These are phyloP conservation scores for Kodamaea neixiangensis DNA, from an alignment of 805 yeast genomes.

Conservation along the genomic window DNA sequence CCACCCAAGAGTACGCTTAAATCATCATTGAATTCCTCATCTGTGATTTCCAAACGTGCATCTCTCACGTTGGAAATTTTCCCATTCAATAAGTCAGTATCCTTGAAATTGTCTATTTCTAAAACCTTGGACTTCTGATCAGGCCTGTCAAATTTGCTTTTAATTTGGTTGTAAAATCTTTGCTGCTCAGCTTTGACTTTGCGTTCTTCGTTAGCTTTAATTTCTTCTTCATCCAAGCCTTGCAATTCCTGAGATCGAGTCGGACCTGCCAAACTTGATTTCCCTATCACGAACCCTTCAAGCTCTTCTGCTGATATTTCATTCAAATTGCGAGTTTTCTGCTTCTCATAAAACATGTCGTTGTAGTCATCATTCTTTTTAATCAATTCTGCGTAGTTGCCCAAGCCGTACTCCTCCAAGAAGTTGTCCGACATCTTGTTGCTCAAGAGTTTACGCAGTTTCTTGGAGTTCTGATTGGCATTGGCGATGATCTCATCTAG, in stretches of 20 bases:
- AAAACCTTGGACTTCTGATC: constrained; percentile 22
- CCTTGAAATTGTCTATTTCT: constrained; percentile 37
- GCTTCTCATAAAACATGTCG: constrained; percentile 20
- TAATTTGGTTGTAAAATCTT: constrained; percentile 30
- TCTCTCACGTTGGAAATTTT: constrained; percentile 15
- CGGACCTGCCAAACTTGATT: constrained; percentile 15
- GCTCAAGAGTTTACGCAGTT: constrained; percentile 30
- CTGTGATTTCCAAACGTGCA: background rate
- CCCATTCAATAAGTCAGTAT: constrained; percentile 26
- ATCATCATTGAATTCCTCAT: constrained; percentile 8
- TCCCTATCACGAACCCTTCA: constrained; percentile 40
- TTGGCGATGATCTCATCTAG: constrained; percentile 7
- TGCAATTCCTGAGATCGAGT: constrained; percentile 12
- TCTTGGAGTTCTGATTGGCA: constrained; percentile 1
- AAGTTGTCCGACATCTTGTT: constrained; percentile 33
- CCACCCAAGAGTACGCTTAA: constrained; percentile 8
- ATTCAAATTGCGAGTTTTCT: constrained; percentile 20
- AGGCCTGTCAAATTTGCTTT: constrained; percentile 24
- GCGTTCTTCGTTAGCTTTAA: constrained; percentile 25
- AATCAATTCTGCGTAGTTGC: constrained; percentile 30
- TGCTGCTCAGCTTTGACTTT: constrained; percentile 27
- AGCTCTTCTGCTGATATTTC: constrained; percentile 29
- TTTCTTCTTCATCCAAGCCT: constrained; percentile 29
- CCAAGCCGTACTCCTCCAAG: constrained; percentile 42
- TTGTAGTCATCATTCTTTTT: constrained; percentile 29